Base-by-base conservation (phyloP, 805 yeast species). In the Metschnikowia bowlesiae region DNA sequence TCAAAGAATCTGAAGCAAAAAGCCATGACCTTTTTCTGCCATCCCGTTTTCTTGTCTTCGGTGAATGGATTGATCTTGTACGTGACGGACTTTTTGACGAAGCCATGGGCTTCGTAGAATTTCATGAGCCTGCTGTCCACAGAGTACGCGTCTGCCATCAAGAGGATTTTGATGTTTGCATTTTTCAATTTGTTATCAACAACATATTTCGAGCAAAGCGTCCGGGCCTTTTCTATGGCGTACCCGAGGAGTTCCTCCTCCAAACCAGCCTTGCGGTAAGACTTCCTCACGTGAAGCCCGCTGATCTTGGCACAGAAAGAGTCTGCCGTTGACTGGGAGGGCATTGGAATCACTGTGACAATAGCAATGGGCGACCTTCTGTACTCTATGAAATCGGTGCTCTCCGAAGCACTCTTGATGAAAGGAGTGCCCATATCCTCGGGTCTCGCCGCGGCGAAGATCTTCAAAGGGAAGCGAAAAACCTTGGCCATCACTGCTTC, bases 281-380 rank as follows among this genome's bases (percentile, higher is more conserved):
- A 90, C 60, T 80, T 80, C 66, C 90, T 79, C 42, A 85, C 80
- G 51, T 86, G 86, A 16, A 81, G 60, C 6, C 83, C 79, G 6
- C 83, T 72, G 43, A 85, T 81, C 33, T 71, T 75, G 51, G 84
- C 79, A 18, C 73, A 74, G 54, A 78, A 74, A 29, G 73, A 66
- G 35, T 55, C 56, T 13, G 71, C 67, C 8, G 74, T 64, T 0
- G 78, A 68, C 44, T 73, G 59, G 8, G 74, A 71, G 6, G 59
- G 53, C 52, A 66, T 57, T n/a, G 76, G 71, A 40, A 72, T 74
- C 41, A 78, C 69, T 0, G 84, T 75, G 31, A 78, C 70, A 35
- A 83, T 70, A 0, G 90, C 89, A 61, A 87, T 82, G 14, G 94
- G 91, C 0, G 83, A 71, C n/a, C 79, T 79, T 61, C 91, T 79